These are phyloP conservation scores for Cryphonectria radicalis DNA, from an alignment of 2,329 filamentous ascomycete genomes.

Conservation along the genomic window DNA sequence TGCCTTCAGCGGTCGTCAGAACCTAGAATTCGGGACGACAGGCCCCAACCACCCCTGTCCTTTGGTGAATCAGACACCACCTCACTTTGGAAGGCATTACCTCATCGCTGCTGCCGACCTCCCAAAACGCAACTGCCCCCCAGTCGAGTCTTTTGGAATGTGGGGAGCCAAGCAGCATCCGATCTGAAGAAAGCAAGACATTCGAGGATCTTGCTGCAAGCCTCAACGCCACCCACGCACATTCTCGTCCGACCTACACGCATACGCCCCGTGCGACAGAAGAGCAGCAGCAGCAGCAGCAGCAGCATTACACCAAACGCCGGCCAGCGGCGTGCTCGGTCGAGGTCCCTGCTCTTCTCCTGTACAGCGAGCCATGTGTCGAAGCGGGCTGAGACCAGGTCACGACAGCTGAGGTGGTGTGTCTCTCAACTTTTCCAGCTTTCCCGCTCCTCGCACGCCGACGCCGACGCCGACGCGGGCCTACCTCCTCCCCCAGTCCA, in stretches of 20 bases:
- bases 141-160: neutral
- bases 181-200: conserved; percentile 7
- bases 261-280: neutral
- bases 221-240: neutral
- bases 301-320: neutral
- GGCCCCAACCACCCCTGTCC: neutral
- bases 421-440: conserved; percentile 19
- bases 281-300: neutral
- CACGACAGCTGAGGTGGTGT: conserved; percentile 31
- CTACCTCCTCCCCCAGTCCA: conserved; percentile 9
- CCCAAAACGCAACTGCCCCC: neutral
- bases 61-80: neutral
- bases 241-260: neutral
- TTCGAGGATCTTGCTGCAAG: neutral
- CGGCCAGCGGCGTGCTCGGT: conserved; percentile 3
- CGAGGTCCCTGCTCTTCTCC: neutral
- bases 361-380: conserved; percentile 25
- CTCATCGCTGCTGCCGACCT: conserved; percentile 4
- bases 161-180: conserved; percentile 5
- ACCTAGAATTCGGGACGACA: neutral
- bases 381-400: conserved; percentile 24
- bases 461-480: conserved; percentile 12
- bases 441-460: neutral
- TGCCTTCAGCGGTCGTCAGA: neutral
- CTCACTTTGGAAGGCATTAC: neutral